These are phyloP conservation scores for Leccinum sublutescens DNA, from an alignment of 768 basidiomycete species.

Conservation along the genomic window DNA sequence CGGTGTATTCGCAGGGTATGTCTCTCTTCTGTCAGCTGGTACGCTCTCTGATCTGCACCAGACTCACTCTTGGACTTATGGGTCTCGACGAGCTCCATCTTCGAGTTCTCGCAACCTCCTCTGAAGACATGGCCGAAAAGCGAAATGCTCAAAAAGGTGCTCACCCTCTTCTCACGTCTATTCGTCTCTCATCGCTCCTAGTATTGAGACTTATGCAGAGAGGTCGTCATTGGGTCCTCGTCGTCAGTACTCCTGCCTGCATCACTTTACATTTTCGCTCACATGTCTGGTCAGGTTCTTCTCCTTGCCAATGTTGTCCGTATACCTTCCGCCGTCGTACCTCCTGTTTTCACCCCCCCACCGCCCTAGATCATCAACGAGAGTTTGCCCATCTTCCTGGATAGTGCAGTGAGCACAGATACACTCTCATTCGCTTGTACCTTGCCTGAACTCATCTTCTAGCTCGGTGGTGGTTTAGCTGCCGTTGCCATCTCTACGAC, in stretches of 20 bases:
- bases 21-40: fast-evolving
- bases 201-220: conserved; percentile 55
- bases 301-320: conserved; percentile 85
- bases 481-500: conserved; percentile 78
- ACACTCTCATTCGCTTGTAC: conserved; percentile 53
- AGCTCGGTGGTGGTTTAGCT: conserved; percentile 69
- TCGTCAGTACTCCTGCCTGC: conserved; percentile 45
- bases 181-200: conserved; percentile 22
- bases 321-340: neutral
- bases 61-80: conserved; percentile 90
- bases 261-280: neutral
- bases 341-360: neutral
- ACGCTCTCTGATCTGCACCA: conserved; percentile 28
- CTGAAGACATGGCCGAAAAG: conserved; percentile 45
- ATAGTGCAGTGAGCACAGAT: conserved; percentile 52
- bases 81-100: conserved; percentile 90
- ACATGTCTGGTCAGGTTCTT: conserved; percentile 54
- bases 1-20: conserved; percentile 89
- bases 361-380: conserved; percentile 70
- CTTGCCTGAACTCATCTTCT: conserved; percentile 37
- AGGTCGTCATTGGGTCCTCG: conserved; percentile 92
- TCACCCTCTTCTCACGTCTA: neutral
- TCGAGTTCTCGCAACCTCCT: conserved; percentile 45
- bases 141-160: conserved; percentile 68
- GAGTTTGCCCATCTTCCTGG: conserved; percentile 79